Evolutionary conservation across 2,329 filamentous ascomycete genomes (phyloP).

Genomic region (Alternaria metachromatica): DNA sequence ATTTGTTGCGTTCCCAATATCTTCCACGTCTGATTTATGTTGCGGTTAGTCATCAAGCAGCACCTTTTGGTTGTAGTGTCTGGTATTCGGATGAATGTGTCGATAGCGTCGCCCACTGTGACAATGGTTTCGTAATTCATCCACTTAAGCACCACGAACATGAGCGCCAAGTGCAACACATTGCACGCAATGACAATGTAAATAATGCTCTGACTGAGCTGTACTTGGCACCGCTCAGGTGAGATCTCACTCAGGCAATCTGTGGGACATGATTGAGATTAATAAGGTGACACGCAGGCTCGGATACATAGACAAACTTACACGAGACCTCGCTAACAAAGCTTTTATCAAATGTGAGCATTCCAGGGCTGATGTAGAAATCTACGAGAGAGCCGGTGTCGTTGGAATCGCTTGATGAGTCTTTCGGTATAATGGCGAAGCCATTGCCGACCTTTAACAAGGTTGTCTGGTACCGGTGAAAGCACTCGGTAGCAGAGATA

Average conservation of each 20-base stretch:
- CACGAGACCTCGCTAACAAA: no score
- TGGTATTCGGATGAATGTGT: background rate
- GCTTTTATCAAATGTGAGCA: no score
- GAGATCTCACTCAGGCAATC: background rate
- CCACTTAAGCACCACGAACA: background rate
- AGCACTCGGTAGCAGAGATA: background rate
- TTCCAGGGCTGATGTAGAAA: no score
- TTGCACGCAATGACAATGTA: background rate
- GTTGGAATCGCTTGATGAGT: no score
- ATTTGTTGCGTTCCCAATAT: background rate
- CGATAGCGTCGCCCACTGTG: rapidly evolving
- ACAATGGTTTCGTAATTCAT: background rate
- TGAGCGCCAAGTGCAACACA: rapidly evolving
- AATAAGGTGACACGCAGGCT: no score
- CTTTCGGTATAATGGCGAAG: no score
- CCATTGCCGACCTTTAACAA: no score
- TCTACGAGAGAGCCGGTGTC: no score
- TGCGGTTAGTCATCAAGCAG: background rate
- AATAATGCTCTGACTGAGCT: background rate
- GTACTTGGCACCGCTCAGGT: background rate
- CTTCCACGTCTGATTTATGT: no score
- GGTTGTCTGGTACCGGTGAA: background rate
- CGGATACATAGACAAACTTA: no score
- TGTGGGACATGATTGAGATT: background rate
- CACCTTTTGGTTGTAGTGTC: rapidly evolving